These are phyloP conservation scores for Hanseniaspora guilliermondii DNA, from an alignment of 805 yeast genomes.

Conservation along the genomic window DNA sequence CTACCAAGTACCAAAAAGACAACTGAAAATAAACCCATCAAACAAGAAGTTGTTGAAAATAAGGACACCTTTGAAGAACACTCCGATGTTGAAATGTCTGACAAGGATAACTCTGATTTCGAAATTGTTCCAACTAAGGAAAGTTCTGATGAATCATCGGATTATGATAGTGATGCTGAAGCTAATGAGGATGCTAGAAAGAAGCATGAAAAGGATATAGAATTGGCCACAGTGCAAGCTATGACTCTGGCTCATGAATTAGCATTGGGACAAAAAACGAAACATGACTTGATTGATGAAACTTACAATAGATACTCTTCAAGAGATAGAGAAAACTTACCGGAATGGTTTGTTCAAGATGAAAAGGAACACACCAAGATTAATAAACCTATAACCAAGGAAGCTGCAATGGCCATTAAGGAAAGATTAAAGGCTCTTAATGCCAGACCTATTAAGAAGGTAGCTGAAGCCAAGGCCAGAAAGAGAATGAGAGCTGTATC, in stretches of 20 bases:
- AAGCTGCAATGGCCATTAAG: constrained; percentile 67
- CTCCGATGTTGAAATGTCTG: constrained; percentile 16
- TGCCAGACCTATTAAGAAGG: constrained; percentile 97
- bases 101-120: constrained; percentile 27
- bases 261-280: constrained; percentile 76
- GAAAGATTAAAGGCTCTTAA: constrained; percentile 70
- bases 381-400: constrained; percentile 87
- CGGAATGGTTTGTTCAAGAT: constrained; percentile 95
- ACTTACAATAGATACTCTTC: constrained; percentile 87
- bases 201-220: constrained; percentile 52
- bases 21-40: not conserved
- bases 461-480: constrained; percentile 93
- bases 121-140: constrained; percentile 38
- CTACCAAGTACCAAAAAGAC: constrained; percentile 13
- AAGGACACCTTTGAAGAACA: constrained; percentile 14
- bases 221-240: constrained; percentile 84
- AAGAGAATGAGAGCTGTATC: constrained; percentile 85
- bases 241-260: constrained; percentile 96
- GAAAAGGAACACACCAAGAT: constrained; percentile 78
- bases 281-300: constrained; percentile 78
- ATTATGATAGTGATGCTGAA: constrained; percentile 44
- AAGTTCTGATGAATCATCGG: constrained; percentile 32
- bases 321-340: constrained; percentile 80
- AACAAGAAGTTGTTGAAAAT: constrained; percentile 11
- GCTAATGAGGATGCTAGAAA: constrained; percentile 31